Percentiles rank a stretch among this genome's conserved stretches.
Evolutionary conservation across 2,329 filamentous ascomycete genomes (phyloP).

Genomic region (Diaporthe ilicicola): DNA sequence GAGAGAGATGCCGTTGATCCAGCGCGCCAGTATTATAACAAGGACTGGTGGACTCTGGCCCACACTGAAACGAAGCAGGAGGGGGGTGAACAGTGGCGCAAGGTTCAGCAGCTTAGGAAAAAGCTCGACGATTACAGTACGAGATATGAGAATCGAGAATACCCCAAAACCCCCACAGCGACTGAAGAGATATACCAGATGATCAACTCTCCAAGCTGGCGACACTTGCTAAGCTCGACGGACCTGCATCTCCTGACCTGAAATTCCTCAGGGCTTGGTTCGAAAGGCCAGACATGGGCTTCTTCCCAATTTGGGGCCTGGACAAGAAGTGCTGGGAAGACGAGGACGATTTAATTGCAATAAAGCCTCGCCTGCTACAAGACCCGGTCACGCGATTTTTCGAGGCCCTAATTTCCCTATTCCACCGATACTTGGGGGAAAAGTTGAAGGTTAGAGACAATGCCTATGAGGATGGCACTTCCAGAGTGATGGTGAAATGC

Average conservation of each 20-base stretch:
- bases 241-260: constrained; percentile 26
- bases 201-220: constrained; percentile 26
- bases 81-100: constrained; percentile 37
- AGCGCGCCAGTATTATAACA: constrained; percentile 25
- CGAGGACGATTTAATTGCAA: constrained; percentile 36
- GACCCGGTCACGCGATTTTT: constrained; percentile 35
- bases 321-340: constrained; percentile 36
- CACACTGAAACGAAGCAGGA: constrained; percentile 27
- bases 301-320: constrained; percentile 35
- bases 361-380: constrained; percentile 30
- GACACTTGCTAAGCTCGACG: constrained; percentile 13
- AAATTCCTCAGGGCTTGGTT: constrained; percentile 36
- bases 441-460: constrained; percentile 20
- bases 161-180: too few relatives aligned
- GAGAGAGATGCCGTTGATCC: constrained; percentile 27
- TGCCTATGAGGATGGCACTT: accelerated
- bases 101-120: constrained; percentile 32
- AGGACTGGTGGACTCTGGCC: constrained; percentile 37
- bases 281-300: constrained; percentile 34
- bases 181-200: constrained; percentile 9
- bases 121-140: constrained; percentile 39
- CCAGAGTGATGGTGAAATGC: not conserved
- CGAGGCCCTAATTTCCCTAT: constrained; percentile 33
- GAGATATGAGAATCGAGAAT: constrained; percentile 7
- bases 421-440: constrained; percentile 30